Evolutionary conservation across 2,329 filamentous ascomycete genomes (phyloP).

Genomic region (Westerdykella aurantiaca): DNA sequence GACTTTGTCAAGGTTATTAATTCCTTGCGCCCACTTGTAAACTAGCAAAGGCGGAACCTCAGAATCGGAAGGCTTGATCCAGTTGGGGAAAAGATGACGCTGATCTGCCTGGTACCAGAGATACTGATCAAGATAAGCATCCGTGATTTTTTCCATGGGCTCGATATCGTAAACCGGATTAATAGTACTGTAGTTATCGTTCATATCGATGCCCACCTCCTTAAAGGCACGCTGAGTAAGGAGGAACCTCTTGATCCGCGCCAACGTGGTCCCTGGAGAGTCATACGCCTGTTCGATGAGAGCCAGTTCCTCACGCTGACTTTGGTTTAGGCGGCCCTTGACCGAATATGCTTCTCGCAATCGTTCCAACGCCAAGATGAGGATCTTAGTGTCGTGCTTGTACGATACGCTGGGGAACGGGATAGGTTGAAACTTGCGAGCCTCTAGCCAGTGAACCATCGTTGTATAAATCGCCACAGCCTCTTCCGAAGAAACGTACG

Average conservation of each 20-base stretch:
- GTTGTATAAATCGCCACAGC: constrained; percentile 98
- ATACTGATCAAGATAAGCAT: constrained; percentile 97
- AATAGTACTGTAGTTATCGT: constrained; percentile 98
- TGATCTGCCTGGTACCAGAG: constrained; percentile 99
- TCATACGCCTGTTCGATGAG: constrained; percentile 98
- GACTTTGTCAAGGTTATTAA: constrained; percentile 94
- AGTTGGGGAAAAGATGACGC: constrained; percentile 90
- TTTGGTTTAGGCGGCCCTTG: constrained; percentile 94
- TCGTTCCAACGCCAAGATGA: constrained; percentile 90
- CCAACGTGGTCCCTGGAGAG: constrained; percentile 89
- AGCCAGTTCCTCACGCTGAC: constrained; percentile 91
- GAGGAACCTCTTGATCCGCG: constrained; percentile 94
- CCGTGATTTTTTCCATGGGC: constrained; percentile 98
- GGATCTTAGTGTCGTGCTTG: constrained; percentile 98
- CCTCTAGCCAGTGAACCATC: constrained; percentile 97
- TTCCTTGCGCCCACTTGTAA: constrained; percentile 99
- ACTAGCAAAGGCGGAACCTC: constrained; percentile 90
- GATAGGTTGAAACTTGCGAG: constrained; percentile 95
- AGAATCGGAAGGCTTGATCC: constrained; percentile 98
- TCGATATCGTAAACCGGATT: constrained; percentile 99
- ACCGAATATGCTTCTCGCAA: constrained; percentile 95
- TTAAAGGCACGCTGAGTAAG: constrained; percentile 98
- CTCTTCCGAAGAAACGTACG: constrained; percentile 96
- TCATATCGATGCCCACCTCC: constrained; percentile 99
- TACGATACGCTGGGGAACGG: constrained; percentile 98